phyloP scores from a whole-genome alignment of 805 yeast genomes.

The Saturnispora saitoi region DNA sequence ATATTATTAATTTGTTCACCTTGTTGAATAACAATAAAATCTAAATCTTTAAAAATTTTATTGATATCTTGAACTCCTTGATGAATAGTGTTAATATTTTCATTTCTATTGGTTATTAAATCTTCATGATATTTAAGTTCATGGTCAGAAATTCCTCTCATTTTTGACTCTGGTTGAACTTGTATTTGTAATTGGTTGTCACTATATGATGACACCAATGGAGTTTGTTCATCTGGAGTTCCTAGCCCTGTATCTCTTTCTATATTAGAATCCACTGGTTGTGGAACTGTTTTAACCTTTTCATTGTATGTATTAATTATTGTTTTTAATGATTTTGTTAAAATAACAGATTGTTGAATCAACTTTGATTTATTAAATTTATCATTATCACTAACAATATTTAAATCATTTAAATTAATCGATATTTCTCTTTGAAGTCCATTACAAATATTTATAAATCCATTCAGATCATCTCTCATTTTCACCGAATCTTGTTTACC shows the following conservation, averaged over 20 bases:
- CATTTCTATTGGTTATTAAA: constrained; percentile 62
- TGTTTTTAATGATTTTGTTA: neutral
- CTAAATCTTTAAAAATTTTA: constrained; percentile 74
- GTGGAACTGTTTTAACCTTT: neutral
- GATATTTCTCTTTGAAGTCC: neutral
- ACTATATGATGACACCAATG: neutral
- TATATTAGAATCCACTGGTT: neutral
- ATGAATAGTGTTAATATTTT: constrained; percentile 63
- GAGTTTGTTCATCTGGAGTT: neutral
- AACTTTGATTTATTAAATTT: neutral
- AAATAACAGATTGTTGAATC: neutral
- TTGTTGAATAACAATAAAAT: constrained; percentile 71
- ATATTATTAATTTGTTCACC: constrained; percentile 78
- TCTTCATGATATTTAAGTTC: constrained; percentile 57
- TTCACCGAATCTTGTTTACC: neutral
- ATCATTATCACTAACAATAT: neutral
- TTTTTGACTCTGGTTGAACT: constrained; percentile 26
- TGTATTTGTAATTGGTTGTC: constrained; percentile 21
- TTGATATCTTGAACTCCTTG: constrained; percentile 80
- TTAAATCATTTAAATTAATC: neutral
- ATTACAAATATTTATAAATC: neutral
- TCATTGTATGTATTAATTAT: neutral
- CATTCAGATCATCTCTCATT: neutral
- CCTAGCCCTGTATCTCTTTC: too few relatives aligned
- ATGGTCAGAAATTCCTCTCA: constrained; percentile 28